Conservation (phyloP, 768 basidiomycete species). For the Boletellus emodensis region DNA sequence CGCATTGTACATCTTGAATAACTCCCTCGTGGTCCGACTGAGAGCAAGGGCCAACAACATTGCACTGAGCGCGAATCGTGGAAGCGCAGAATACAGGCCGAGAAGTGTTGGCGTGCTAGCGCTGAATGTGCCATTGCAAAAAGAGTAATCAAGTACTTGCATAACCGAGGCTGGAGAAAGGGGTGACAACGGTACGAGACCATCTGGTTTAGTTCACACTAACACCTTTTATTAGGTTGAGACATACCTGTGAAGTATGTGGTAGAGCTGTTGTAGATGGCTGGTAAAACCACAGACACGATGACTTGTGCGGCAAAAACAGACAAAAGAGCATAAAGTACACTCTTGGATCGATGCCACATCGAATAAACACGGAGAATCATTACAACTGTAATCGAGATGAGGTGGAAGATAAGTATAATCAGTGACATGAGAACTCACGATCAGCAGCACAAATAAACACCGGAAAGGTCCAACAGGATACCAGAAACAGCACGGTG, state of each 20-base stretch:
- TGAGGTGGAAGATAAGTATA: neutral
- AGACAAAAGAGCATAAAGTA: neutral
- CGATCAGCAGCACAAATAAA: constrained; percentile 3
- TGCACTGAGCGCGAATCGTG: constrained; percentile 1
- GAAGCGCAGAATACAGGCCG: neutral
- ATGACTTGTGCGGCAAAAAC: neutral
- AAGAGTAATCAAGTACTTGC: neutral
- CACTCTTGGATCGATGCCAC: constrained; percentile 2
- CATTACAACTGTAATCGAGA: constrained; percentile 5
- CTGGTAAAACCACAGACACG: neutral
- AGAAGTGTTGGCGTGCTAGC: neutral
- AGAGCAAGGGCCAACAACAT: neutral
- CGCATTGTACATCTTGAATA: neutral
- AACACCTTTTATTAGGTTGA: neutral
- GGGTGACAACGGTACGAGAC: neutral
- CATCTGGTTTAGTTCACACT: no score
- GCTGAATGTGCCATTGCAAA: neutral
- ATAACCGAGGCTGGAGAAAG: neutral
- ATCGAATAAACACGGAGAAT: constrained; percentile 9
- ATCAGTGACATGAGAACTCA: neutral
- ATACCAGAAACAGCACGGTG: neutral
- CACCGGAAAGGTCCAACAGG: neutral
- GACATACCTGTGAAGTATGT: neutral
- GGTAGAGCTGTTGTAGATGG: neutral
- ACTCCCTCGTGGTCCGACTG: neutral